Evolutionary conservation across 2,329 filamentous ascomycete genomes (phyloP).

Genomic region (Graphilbum fragrans): DNA sequence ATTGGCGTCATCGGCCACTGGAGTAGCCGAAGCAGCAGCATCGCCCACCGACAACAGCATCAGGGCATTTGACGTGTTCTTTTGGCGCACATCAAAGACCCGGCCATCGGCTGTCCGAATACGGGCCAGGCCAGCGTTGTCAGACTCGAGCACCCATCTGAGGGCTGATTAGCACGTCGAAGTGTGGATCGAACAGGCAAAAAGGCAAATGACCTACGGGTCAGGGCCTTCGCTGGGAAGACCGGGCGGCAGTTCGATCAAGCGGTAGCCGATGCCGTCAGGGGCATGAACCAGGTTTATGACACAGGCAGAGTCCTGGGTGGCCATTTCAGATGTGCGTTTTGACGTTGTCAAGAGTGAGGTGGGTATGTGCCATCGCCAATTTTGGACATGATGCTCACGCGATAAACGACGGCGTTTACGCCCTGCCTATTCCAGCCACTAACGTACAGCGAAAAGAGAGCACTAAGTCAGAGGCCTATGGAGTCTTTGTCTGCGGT

Average conservation of each 20-base stretch:
- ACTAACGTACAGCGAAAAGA: no score
- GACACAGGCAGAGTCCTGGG: slow-evolving; percentile 28
- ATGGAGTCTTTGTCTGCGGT: no score
- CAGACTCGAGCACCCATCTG: slow-evolving; percentile 23
- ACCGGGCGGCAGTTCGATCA: slow-evolving; percentile 50
- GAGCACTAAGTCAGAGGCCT: no score
- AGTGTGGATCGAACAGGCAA: neutral
- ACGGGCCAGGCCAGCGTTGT: slow-evolving; percentile 38
- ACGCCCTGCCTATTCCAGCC: no score
- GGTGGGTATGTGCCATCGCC: no score
- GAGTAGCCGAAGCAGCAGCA: slow-evolving; percentile 8
- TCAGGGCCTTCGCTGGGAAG: slow-evolving; percentile 38
- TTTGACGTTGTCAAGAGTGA: neutral
- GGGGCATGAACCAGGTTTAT: slow-evolving; percentile 39
- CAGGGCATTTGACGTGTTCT: slow-evolving; percentile 56
- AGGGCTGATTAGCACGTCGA: neutral
- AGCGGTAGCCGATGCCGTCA: slow-evolving; percentile 39
- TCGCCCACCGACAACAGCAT: slow-evolving; percentile 35
- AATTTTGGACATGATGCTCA: no score
- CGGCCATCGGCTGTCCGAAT: slow-evolving; percentile 34
- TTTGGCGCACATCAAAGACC: slow-evolving; percentile 49
- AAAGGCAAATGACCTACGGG: slow-evolving; percentile 25
- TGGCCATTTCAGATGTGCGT: slow-evolving; percentile 23
- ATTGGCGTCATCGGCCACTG: neutral
- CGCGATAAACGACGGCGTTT: no score